Evolutionary conservation across 352 stramenopile species (phyloP), one percentile per base, ranked within the genome.

Genomic region (Peronospora belbahrii): DNA sequence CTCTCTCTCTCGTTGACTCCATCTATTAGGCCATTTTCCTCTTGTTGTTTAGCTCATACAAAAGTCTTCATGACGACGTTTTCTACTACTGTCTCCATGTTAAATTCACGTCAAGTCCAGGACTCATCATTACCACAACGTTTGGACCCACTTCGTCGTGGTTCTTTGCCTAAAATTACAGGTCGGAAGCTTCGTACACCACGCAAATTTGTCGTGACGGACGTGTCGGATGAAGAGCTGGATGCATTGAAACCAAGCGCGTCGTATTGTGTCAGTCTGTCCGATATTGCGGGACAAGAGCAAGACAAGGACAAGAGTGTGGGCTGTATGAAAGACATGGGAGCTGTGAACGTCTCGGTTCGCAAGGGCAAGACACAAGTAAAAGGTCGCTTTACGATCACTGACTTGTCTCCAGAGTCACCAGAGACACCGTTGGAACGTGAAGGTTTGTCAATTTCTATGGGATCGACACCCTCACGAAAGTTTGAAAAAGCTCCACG

Each of bases 331-430:
- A 47, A 57, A 22, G 42, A 52, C 40, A 52, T 32, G 24, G 58
- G 62, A 49, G 56, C 56, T 20, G 19, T 55, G 3, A 31, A 43
- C 19, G 35, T 52, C 15, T 63, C 56, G 13, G 32, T 48, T 38
- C 67, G 68, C 30, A 67, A 74, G 46, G 63, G 65, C 17, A 87
- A 85, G 54, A 89, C 74, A 37, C 73, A 85, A 44, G 60, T 87
- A 11, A 74, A 67, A 56, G 78, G 78, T 13, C 63, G 78, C n/a
- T 89, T 89, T 36, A 89, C 75, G 14, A 89, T 89, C 62, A 89
- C 81, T 11, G 78, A 89, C 45, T 34, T 86, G 53, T 87, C 78
- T 6, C 73, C 78, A 0, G 75, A 85, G 37, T 83, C 72, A 3
- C 60, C 70, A 3, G 48, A 65, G 34, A 28, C 50, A 23, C 57